A percentile compares a stretch with the other conserved stretches of the same genome.
Conservation (phyloP, 2,329 filamentous ascomycete species). For the Zymoseptoria crescenta region DNA sequence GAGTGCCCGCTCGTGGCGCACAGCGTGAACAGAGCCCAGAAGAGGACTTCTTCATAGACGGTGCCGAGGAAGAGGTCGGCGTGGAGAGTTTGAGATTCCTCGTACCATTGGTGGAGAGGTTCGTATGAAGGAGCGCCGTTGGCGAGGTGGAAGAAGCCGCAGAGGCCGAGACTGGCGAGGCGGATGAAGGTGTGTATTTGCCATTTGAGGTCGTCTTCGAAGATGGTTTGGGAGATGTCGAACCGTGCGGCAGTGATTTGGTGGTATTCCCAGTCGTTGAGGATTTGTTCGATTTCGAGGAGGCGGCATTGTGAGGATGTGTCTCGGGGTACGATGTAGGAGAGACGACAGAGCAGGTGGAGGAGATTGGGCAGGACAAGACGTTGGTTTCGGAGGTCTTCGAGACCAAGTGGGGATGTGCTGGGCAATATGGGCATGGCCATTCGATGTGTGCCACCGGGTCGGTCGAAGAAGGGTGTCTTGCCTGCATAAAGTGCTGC, state of each 20-base stretch:
- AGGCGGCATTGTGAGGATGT: slow-evolving; percentile 3
- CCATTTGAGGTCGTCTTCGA: slow-evolving; percentile 11
- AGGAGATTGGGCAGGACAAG: slow-evolving; percentile 11
- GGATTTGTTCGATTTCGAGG: slow-evolving; percentile 5
- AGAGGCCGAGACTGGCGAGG: slow-evolving; percentile 12
- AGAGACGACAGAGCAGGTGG: slow-evolving; percentile 6
- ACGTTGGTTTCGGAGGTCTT: slow-evolving; percentile 6
- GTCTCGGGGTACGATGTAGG: slow-evolving; percentile 3
- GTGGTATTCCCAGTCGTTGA: slow-evolving; percentile 7
- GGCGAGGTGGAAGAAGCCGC: slow-evolving; percentile 9
- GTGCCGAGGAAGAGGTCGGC: slow-evolving; percentile 12
- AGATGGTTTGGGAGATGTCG: slow-evolving; percentile 8
- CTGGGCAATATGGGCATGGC: slow-evolving; percentile 1
- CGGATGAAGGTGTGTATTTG: slow-evolving; percentile 13
- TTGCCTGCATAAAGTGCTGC: slow-evolving; percentile 11
- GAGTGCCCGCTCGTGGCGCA: slow-evolving; percentile 12
- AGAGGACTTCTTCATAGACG: slow-evolving; percentile 12
- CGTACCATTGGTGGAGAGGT: slow-evolving; percentile 6
- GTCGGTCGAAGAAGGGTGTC: slow-evolving; percentile 9
- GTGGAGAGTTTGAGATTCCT: slow-evolving; percentile 7
- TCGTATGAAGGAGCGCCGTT: slow-evolving; percentile 4
- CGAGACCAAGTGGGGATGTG: slow-evolving; percentile 6
- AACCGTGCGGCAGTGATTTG: slow-evolving; percentile 8
- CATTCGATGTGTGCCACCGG: not conserved
- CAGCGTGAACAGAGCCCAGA: slow-evolving; percentile 15